These are phyloP conservation scores for Delphinella strobiligena DNA, from an alignment of 2,329 filamentous ascomycete species.

Conservation along the genomic window DNA sequence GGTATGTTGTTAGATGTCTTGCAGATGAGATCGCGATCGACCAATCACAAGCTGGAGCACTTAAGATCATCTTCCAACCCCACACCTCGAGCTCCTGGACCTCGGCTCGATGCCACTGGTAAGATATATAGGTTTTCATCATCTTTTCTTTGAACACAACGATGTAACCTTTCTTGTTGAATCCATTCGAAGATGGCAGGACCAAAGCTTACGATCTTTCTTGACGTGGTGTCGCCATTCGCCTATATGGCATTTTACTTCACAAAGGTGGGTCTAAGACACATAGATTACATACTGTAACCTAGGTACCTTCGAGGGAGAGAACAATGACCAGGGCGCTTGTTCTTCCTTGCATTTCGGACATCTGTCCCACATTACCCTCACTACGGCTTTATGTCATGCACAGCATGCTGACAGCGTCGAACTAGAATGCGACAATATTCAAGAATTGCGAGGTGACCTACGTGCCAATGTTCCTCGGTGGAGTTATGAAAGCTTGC, in stretches of 20 bases:
- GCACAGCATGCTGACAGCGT: slow-evolving; percentile 1
- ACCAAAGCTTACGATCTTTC: slow-evolving; percentile 43
- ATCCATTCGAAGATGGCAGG: background rate
- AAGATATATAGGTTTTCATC: too few relatives aligned
- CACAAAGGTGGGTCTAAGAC: slow-evolving; percentile 34
- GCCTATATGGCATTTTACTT: slow-evolving; percentile 48
- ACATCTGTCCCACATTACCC: background rate
- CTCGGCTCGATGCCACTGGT: background rate
- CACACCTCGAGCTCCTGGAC: background rate
- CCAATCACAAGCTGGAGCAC: too few relatives aligned
- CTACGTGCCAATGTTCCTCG: slow-evolving; percentile 48
- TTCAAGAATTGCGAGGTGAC: slow-evolving; percentile 44
- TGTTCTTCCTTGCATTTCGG: background rate
- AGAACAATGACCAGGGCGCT: too few relatives aligned
- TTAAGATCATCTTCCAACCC: too few relatives aligned
- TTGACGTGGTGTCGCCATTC: slow-evolving; percentile 50
- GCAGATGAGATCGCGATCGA: too few relatives aligned
- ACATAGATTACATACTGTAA: background rate
- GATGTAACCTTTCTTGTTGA: too few relatives aligned
- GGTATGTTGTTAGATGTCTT: too few relatives aligned
- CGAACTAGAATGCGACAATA: slow-evolving; percentile 38
- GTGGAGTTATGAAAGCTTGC: slow-evolving; percentile 46
- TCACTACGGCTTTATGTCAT: too few relatives aligned
- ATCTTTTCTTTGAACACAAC: too few relatives aligned
- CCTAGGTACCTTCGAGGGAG: background rate